Evolutionary conservation across 2,329 filamentous ascomycete species (phyloP), one percentile per base, ranked within the genome.

Genomic region (Penicillium psychrosexuale): DNA sequence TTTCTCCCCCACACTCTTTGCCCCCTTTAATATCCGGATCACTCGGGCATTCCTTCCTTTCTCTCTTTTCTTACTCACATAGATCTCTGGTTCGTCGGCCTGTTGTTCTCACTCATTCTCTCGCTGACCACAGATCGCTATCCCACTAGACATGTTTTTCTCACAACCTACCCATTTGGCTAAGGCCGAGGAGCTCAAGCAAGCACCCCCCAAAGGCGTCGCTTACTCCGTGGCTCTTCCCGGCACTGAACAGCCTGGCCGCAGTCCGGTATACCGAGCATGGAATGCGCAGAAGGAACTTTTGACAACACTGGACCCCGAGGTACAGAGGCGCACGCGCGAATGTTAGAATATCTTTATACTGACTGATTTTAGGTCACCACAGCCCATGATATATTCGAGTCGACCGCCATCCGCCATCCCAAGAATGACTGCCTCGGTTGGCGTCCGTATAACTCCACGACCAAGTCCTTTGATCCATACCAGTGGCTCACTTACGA

Each of bases 401-500:
- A 96, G 71, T 75, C 80, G 27, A 77, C 86, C 17, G 85, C 81
- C 53, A 82, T 81, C 61, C 82, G 80, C 66, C 78, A 79, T 52
- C 84, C 89, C 44, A 88, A 84, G 66, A 83, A 82, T 65, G 85
- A 80, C 64, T 96, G 89, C 74, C 79, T 97, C 56, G 94, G 94
- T 53, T 84, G 84, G 71, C 85, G 94, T 60, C 83, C 88, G 5
- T 97, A 90, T 82, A 86, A 96, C 72, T 74, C 88, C 3, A 76
- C 75, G 36, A 90, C 85, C 46, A 87, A 91, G 77, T 82, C 82
- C 1, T 96, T 84, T 75, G 85, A 87, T 55, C 84, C 84, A 61
- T 99, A 89, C 70, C 81, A 86, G 56, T 97, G 92, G 91, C 77
- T 92, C 65, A 89, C 87, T 56, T 97, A 96, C 68, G 81, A 80